phyloP scores from a whole-genome alignment of 2,329 filamentous ascomycete genomes.

The Penicillium sp. region DNA sequence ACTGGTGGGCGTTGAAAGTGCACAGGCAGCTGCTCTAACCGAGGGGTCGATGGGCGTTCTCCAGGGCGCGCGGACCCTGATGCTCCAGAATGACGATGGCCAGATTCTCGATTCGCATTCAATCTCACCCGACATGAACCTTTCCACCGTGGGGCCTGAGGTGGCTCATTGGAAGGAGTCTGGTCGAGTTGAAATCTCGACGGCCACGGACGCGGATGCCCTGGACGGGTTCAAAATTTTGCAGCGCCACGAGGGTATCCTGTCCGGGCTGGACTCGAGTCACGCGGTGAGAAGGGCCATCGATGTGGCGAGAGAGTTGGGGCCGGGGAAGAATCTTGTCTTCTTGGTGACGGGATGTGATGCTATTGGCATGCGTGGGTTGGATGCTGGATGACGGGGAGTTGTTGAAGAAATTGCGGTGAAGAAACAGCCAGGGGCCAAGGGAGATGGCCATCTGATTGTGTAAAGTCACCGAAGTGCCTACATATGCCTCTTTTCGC shows the following conservation, averaged over 20 bases:
- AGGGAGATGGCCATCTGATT: no score
- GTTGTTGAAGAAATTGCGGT: neutral
- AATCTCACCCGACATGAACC: constrained; percentile 29
- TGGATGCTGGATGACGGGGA: constrained; percentile 13
- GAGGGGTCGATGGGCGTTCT: constrained; percentile 25
- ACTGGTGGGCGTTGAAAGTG: constrained; percentile 23
- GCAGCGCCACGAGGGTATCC: constrained; percentile 26
- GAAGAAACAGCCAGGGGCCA: neutral
- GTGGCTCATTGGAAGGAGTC: constrained; percentile 28
- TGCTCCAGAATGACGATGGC: constrained; percentile 27
- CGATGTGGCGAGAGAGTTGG: constrained; percentile 20
- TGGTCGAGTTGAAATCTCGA: constrained; percentile 28
- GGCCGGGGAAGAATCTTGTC: constrained; percentile 27
- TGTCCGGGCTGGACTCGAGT: constrained; percentile 28
- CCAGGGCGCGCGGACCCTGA: constrained; percentile 27
- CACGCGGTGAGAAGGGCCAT: constrained; percentile 24
- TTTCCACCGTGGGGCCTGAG: constrained; percentile 28
- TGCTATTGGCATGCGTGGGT: constrained; percentile 14
- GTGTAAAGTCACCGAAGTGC: no score
- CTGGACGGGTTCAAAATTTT: constrained; percentile 30
- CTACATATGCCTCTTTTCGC: neutral
- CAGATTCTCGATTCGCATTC: constrained; percentile 28
- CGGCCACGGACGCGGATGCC: constrained; percentile 29
- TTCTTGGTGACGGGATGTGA: constrained; percentile 29
- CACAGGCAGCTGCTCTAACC: constrained; percentile 21